phyloP scores from a whole-genome alignment of 2,329 filamentous ascomycete species.

The Diaporthe citrichinensis region DNA sequence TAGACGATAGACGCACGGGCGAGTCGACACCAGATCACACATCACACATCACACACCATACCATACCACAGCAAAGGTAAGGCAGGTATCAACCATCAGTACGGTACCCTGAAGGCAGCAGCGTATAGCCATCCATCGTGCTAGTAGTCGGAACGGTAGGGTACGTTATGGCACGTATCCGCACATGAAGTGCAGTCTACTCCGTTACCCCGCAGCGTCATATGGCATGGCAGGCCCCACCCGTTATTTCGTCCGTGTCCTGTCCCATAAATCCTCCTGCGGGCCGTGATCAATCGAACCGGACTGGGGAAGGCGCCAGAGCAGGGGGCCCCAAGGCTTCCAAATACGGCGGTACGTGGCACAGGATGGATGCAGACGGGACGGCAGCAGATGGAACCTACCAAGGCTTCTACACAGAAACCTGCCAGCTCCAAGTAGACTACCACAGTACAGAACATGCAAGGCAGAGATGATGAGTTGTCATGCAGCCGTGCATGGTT shows the following conservation, averaged over 20 bases:
- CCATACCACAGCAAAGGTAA: too few species aligned
- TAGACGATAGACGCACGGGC: too few species aligned
- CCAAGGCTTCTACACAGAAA: background rate
- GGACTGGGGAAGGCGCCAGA: conserved; percentile 10
- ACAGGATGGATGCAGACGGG: background rate
- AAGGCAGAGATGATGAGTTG: conserved; percentile 23
- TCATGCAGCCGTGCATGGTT: conserved; percentile 18
- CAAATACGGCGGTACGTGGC: conserved; percentile 22
- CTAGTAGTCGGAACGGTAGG: background rate
- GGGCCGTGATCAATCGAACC: conserved; percentile 7
- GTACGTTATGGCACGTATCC: background rate
- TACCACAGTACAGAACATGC: background rate
- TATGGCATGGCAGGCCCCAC: conserved; percentile 4
- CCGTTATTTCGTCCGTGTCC: conserved; percentile 3
- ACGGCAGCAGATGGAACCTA: conserved; percentile 3
- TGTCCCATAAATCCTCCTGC: background rate
- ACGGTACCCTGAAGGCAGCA: too few species aligned
- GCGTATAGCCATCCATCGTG: too few species aligned
- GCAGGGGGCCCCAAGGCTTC: background rate
- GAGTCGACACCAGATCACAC: too few species aligned
- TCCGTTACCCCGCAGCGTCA: conserved; percentile 26
- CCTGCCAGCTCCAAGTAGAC: too few species aligned
- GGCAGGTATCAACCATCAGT: too few species aligned
- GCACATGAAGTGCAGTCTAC: too few species aligned
- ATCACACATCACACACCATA: too few species aligned